Evolutionary conservation across 192 early-diverging fungal genomes (phyloP).

Genomic region (Podila horticola): DNA sequence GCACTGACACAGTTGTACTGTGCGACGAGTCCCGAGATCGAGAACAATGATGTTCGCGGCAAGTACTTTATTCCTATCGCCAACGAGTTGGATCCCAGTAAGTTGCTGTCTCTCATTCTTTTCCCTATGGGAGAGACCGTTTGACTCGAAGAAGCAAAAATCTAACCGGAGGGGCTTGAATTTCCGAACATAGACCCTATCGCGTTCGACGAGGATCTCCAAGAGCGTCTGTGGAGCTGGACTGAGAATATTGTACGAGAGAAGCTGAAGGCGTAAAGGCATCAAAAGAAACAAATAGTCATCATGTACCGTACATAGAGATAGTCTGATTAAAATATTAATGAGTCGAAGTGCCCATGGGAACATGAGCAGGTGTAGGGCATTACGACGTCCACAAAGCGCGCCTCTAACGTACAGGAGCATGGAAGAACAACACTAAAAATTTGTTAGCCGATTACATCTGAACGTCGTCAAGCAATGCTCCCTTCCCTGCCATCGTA

Average conservation of each 20-base stretch:
- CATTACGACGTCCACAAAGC: too few species aligned
- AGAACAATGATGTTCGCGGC: conserved; percentile 49
- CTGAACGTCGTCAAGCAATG: too few species aligned
- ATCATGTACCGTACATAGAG: too few species aligned
- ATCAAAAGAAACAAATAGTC: too few species aligned
- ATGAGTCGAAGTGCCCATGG: too few species aligned
- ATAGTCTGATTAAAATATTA: too few species aligned
- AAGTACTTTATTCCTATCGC: conserved; percentile 22
- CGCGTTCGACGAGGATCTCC: neutral
- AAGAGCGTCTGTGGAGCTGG: neutral
- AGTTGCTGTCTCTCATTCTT: neutral
- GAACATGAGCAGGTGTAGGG: too few species aligned
- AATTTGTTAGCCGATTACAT: too few species aligned
- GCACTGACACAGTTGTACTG: conserved; percentile 57
- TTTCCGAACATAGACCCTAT: neutral
- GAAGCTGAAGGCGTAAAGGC: neutral
- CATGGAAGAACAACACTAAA: too few species aligned
- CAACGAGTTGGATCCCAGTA: neutral
- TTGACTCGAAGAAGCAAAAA: neutral
- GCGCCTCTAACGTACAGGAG: too few species aligned
- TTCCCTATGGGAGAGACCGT: too few species aligned
- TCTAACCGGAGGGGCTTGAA: neutral
- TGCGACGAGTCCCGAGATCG: conserved; percentile 61
- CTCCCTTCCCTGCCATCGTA: too few species aligned
- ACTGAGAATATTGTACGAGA: neutral